Evolutionary conservation across 805 yeast genomes (phyloP).

Genomic region (Kazachstania kunashirensis): DNA sequence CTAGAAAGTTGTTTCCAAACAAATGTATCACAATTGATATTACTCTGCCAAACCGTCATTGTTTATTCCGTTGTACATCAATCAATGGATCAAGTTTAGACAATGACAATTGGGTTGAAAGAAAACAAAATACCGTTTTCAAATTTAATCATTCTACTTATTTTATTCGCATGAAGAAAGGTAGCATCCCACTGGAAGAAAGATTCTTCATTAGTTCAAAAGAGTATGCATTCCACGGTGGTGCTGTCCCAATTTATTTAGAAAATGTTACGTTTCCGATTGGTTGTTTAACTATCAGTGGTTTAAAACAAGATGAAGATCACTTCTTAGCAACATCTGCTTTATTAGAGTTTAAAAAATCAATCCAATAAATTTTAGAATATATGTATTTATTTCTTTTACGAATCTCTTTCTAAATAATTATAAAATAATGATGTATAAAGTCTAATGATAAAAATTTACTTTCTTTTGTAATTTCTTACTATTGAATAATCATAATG

Average conservation of each 20-base stretch:
- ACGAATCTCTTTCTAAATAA: too few relatives aligned
- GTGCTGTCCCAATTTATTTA: slow-evolving; percentile 42
- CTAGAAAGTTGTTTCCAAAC: slow-evolving; percentile 23
- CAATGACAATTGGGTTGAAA: slow-evolving; percentile 44
- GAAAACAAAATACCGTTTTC: slow-evolving; percentile 40
- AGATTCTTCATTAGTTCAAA: slow-evolving; percentile 33
- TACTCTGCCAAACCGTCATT: slow-evolving; percentile 37
- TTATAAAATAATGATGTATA: too few relatives aligned
- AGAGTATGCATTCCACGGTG: slow-evolving; percentile 48
- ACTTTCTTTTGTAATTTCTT: too few relatives aligned
- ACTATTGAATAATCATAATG: too few relatives aligned
- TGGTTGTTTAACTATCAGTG: slow-evolving; percentile 47
- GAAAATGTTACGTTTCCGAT: slow-evolving; percentile 28
- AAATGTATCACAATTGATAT: slow-evolving; percentile 41
- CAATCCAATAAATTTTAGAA: background rate
- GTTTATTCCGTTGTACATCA: slow-evolving; percentile 35
- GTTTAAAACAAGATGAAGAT: slow-evolving; percentile 46
- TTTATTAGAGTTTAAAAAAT: slow-evolving; percentile 8
- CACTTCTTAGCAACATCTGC: slow-evolving; percentile 36
- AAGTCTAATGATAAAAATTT: too few relatives aligned
- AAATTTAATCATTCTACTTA: slow-evolving; percentile 42
- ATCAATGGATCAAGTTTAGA: slow-evolving; percentile 35
- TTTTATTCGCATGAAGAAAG: slow-evolving; percentile 37
- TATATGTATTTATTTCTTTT: background rate
- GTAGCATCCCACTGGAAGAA: slow-evolving; percentile 31